Evolutionary conservation across 495 filamentous ascomycete species (phyloP).

Genomic region (Penicillium waksmanii): DNA sequence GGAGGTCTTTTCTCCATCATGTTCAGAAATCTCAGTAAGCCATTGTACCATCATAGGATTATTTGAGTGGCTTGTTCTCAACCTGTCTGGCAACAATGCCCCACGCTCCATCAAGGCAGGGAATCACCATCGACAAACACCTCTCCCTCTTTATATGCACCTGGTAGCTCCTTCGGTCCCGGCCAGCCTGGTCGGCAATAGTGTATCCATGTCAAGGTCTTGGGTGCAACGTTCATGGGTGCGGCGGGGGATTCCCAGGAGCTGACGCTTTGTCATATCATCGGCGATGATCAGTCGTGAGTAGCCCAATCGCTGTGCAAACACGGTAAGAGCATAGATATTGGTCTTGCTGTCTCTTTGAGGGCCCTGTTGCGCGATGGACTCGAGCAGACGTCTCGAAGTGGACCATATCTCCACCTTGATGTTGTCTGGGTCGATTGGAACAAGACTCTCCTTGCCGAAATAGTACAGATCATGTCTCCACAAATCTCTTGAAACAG

Average conservation of each 20-base stretch:
- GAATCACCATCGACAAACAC: background rate
- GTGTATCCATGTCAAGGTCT: background rate
- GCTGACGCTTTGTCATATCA: conserved; percentile 8
- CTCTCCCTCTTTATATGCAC: background rate
- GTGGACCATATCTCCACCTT: conserved; percentile 1
- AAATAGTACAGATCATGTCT: background rate
- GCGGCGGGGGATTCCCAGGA: background rate
- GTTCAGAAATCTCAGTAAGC: no score
- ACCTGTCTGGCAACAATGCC: no score
- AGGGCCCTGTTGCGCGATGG: background rate
- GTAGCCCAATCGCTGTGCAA: background rate
- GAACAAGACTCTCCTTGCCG: background rate
- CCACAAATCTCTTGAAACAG: background rate
- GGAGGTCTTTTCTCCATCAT: no score
- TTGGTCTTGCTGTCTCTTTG: conserved; percentile 8
- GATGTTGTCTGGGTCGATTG: background rate
- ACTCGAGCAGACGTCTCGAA: background rate
- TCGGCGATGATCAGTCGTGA: background rate
- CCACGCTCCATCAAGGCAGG: background rate
- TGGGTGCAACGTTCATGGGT: no score
- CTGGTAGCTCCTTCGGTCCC: background rate
- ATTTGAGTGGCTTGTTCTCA: no score
- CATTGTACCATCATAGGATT: no score
- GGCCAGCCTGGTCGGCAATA: background rate
- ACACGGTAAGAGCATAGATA: conserved; percentile 1